phyloP scores from a whole-genome alignment of 2,329 filamentous ascomycete species.

The Colletotrichum spinosum region DNA sequence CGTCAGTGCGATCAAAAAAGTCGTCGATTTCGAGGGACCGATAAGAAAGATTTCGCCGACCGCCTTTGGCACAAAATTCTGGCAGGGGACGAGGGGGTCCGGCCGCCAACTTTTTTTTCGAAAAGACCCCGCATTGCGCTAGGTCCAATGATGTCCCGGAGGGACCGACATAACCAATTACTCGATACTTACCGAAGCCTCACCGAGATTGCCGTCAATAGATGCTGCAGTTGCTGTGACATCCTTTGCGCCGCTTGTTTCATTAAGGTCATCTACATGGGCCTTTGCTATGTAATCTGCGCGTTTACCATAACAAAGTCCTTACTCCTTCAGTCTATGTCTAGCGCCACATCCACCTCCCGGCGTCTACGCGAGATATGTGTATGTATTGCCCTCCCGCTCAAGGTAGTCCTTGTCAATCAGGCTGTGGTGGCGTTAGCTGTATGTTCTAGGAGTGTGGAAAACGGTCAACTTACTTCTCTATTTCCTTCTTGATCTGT shows the following conservation, averaged over 20 bases:
- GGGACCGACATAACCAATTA: conserved; percentile 20
- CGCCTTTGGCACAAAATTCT: conserved; percentile 37
- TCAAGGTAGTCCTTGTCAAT: conserved; percentile 97
- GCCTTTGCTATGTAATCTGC: conserved; percentile 1
- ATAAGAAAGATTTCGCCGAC: conserved; percentile 37
- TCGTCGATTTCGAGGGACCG: conserved; percentile 6
- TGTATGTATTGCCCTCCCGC: conserved; percentile 77
- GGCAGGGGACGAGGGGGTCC: conserved; percentile 14
- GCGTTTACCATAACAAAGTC: not conserved
- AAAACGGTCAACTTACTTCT: conserved; percentile 72
- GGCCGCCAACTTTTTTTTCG: conserved; percentile 37
- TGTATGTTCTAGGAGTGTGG: conserved; percentile 6
- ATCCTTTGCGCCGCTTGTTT: not conserved
- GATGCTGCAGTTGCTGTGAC: too few species aligned
- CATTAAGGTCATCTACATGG: conserved; percentile 8
- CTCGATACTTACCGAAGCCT: conserved; percentile 2
- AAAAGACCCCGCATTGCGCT: conserved; percentile 39
- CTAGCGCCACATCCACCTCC: conserved; percentile 1
- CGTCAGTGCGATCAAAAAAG: not conserved
- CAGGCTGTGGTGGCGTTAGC: conserved; percentile 64
- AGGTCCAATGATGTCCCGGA: conserved; percentile 39
- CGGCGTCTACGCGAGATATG: conserved; percentile 72
- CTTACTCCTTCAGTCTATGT: conserved; percentile 2
- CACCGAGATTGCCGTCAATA: not conserved
- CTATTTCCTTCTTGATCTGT: conserved; percentile 97